Percentiles rank a stretch among this genome's conserved stretches.
Evolutionary conservation across 352 stramenopile genomes (phyloP).

Genomic region (Bremia lactucae): DNA sequence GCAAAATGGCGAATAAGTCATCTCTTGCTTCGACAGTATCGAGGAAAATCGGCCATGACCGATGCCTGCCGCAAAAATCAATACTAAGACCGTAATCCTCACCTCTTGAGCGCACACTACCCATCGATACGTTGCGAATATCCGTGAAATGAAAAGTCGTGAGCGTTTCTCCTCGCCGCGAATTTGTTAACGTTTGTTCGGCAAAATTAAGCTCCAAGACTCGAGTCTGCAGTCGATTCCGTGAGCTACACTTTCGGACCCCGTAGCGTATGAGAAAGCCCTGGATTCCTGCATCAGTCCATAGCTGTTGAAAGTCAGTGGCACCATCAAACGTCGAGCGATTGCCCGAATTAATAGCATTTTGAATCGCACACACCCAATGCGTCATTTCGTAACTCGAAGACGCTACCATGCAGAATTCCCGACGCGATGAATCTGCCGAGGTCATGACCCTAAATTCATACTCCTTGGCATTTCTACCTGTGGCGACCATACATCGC

Average conservation of each 20-base stretch:
- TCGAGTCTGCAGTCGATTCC: conserved; percentile 73
- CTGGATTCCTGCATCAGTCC: conserved; percentile 68
- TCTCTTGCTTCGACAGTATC: conserved; percentile 63
- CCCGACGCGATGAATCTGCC: conserved; percentile 47
- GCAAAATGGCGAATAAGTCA: conserved; percentile 56
- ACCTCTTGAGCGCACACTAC: conserved; percentile 24
- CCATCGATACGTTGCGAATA: conserved; percentile 34
- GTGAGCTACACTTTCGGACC: conserved; percentile 65
- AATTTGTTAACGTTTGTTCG: conserved; percentile 74
- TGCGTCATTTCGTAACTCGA: conserved; percentile 78
- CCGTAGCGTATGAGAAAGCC: conserved; percentile 77
- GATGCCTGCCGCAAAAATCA: conserved; percentile 49
- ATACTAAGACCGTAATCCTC: conserved; percentile 66
- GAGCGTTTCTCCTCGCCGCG: conserved; percentile 62
- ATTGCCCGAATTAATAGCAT: conserved; percentile 73
- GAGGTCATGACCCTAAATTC: conserved; percentile 75
- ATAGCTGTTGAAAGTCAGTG: conserved; percentile 61
- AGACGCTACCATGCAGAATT: conserved; percentile 48
- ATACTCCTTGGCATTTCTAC: conserved; percentile 52
- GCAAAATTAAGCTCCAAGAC: conserved; percentile 83
- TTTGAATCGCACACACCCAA: conserved; percentile 73
- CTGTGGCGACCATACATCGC: conserved; percentile 41
- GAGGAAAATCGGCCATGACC: conserved; percentile 70
- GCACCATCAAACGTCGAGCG: conserved; percentile 62
- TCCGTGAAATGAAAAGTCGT: conserved; percentile 70